phyloP scores from a whole-genome alignment of 2,329 filamentous ascomycete species.

The Chalara sp. region DNA sequence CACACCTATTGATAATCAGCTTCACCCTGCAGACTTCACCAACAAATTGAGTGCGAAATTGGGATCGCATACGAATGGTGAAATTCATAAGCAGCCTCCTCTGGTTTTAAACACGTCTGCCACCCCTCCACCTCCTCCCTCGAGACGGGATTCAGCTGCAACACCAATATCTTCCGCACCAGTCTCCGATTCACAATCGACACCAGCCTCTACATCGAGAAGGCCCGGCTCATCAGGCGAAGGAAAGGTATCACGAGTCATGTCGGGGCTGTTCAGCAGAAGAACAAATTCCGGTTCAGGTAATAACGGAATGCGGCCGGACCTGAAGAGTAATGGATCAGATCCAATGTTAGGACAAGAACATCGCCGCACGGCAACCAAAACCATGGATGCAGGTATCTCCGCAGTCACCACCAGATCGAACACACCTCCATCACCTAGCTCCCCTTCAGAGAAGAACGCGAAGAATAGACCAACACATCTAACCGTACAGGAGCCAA shows the following conservation, averaged over 20 bases:
- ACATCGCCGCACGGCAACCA: constrained; percentile 10
- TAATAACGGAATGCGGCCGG: constrained; percentile 2
- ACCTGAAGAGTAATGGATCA: constrained; percentile 9
- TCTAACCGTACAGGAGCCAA: constrained; percentile 9
- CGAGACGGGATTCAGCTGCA: not conserved
- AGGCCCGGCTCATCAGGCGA: constrained; percentile 3
- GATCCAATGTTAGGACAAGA: constrained; percentile 13
- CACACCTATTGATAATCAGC: constrained; percentile 52
- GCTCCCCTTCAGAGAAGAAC: constrained; percentile 24
- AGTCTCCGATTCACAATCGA: constrained; percentile 6
- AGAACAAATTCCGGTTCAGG: constrained; percentile 11
- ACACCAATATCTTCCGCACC: constrained; percentile 1
- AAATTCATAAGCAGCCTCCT: constrained; percentile 7
- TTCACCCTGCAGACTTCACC: constrained; percentile 44
- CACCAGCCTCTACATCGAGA: constrained; percentile 6
- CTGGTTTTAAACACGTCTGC: constrained; percentile 17
- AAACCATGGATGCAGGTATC: constrained; percentile 16
- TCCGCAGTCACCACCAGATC: constrained; percentile 16
- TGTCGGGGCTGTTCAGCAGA: constrained; percentile 17
- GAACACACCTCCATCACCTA: constrained; percentile 39
- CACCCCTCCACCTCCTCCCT: constrained; percentile 9
- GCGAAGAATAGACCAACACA: constrained; percentile 19
- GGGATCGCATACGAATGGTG: constrained; percentile 1
- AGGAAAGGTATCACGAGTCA: constrained; percentile 7
- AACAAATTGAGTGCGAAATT: constrained; percentile 6